Evolutionary conservation across 495 filamentous ascomycete species (phyloP), one percentile per base, ranked within the genome.

Genomic region (Pseudoneurospora amorphoporcata): DNA sequence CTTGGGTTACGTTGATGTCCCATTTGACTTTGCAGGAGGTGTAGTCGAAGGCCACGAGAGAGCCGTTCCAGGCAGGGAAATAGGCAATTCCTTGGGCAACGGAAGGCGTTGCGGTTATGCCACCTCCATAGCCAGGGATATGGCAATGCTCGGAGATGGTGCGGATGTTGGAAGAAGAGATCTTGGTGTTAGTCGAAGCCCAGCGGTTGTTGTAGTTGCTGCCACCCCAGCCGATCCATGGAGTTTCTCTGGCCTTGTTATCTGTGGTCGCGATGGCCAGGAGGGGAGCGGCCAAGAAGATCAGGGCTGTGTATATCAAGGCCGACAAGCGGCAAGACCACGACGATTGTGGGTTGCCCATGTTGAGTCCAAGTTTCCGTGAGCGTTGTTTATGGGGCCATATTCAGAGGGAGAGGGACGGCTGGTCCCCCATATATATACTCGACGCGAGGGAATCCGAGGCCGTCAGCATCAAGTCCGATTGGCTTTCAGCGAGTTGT

Each of bases 51-150:
- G 81, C 81, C 16, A 79, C 76, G 71, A 82, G 78, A 2, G 75
- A 73, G 68, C 80, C 82, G 71, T 78, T 76, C 78, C 79, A 82
- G 16, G 80, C 82, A 14, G 82, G 82, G 70, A 75, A 83, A 70
- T 81, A 83, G 42, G 73, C 81, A 3, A 74, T 74, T 65, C 77
- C 70, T 37, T 69, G 73, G 23, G 23, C 9, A 3, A 80, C 73
- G 2, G 77, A 73, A 4, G 82, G 79, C 37, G 82, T 77, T 4
- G 81, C 76, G 71, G 78, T 81, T 42, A 79, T 75, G 1, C 81
- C 80, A n/a, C 69, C 39, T 2, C 47, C 38, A 23, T 75, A 77
- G 32, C 45, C 45, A 19, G 32, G 8, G 16, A 79, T 35, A 10
- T 70, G 71, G 76, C 78, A 80, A 5, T 74, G 42, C 68, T 68